A percentile compares a stretch with the other conserved stretches of the same genome.
These are phyloP conservation scores for Phytophthora syringae DNA, from an alignment of 352 stramenopile species.

Conservation along the genomic window DNA sequence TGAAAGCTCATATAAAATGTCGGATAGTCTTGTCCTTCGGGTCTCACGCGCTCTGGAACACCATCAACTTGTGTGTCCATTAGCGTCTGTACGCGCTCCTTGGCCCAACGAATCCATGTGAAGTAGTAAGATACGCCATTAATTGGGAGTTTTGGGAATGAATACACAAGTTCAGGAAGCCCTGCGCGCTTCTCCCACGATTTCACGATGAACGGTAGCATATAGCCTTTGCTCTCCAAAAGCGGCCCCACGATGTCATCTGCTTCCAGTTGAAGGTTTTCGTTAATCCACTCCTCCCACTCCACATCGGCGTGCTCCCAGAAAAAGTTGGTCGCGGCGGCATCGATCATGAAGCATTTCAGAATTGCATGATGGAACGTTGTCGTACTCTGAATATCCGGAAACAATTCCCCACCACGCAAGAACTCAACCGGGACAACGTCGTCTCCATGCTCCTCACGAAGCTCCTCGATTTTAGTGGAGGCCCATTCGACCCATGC, in stretches of 20 bases:
- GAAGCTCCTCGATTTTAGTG: constrained; percentile 31
- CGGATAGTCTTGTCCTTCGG: constrained; percentile 54
- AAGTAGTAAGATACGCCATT: constrained; percentile 73
- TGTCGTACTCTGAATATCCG: constrained; percentile 47
- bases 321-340: constrained; percentile 56
- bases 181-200: constrained; percentile 62
- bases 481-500: constrained; percentile 61
- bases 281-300: constrained; percentile 54
- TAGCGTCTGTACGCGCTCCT: constrained; percentile 65
- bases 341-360: constrained; percentile 60
- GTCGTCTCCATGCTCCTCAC: constrained; percentile 3
- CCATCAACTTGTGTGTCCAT: constrained; percentile 40
- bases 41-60: constrained; percentile 44
- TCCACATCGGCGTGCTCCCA: constrained; percentile 55
- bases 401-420: constrained; percentile 48
- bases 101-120: constrained; percentile 71
- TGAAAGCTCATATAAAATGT: constrained; percentile 68
- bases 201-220: constrained; percentile 71
- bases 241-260: constrained; percentile 59
- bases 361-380: constrained; percentile 63
- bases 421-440: constrained; percentile 42
- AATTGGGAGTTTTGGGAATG: constrained; percentile 53
- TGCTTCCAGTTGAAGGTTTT: constrained; percentile 50
- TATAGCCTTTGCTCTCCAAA: constrained; percentile 59
- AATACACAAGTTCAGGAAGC: constrained; percentile 52